phyloP scores from a whole-genome alignment of 768 basidiomycete genomes.

The Boletales sp. region DNA sequence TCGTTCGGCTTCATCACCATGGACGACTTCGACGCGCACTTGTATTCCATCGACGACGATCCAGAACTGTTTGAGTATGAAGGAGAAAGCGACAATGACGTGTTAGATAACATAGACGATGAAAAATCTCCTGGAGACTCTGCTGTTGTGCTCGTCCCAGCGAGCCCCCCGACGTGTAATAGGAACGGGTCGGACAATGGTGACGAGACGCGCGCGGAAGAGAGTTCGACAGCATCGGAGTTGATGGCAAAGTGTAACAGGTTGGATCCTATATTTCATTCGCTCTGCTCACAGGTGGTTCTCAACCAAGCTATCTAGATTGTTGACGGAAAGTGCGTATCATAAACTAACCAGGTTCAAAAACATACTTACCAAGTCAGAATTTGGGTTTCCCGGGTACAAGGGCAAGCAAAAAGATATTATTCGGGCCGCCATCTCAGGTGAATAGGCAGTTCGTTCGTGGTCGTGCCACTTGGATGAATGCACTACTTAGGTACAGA shows the following conservation, averaged over 20 bases:
- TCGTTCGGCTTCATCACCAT: slow-evolving; percentile 3
- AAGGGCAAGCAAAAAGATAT: slow-evolving; percentile 80
- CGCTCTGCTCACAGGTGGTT: neutral
- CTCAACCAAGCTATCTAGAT: slow-evolving; percentile 7
- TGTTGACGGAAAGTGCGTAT: slow-evolving; percentile 24
- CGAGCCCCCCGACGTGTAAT: slow-evolving; percentile 6
- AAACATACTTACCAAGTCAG: slow-evolving; percentile 32
- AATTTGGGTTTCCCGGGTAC: slow-evolving; percentile 64
- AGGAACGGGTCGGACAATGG: neutral
- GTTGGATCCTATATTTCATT: slow-evolving; percentile 1
- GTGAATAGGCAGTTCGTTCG: slow-evolving; percentile 30
- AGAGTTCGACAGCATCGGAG: neutral
- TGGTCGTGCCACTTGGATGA: neutral
- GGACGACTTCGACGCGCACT: slow-evolving; percentile 23
- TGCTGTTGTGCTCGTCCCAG: slow-evolving; percentile 15
- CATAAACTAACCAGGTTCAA: neutral
- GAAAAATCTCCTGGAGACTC: slow-evolving; percentile 7
- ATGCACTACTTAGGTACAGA: slow-evolving; percentile 48
- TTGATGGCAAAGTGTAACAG: slow-evolving; percentile 13
- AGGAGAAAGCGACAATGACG: slow-evolving; percentile 18
- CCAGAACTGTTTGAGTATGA: slow-evolving; percentile 3
- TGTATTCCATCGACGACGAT: slow-evolving; percentile 20
- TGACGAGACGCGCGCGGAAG: neutral
- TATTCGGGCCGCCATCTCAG: slow-evolving; percentile 63
- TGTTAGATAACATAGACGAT: slow-evolving; percentile 23